Evolutionary conservation across 1,284 basidiomycete genomes (phyloP).

Genomic region (Cutaneotrichosporon dermatis): DNA sequence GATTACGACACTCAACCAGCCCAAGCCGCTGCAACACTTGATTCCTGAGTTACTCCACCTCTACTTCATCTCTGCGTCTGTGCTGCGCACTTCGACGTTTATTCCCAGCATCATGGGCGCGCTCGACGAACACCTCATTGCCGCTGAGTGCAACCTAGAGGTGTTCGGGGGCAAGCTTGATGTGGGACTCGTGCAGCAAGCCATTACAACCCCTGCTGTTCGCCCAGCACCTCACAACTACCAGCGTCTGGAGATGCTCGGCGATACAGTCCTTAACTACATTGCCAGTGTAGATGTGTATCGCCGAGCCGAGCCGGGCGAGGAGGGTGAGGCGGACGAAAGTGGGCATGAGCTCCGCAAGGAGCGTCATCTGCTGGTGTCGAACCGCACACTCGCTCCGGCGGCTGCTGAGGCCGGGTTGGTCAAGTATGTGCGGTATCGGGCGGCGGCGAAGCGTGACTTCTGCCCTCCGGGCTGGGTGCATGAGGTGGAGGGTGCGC

Average conservation of each 20-base stretch:
- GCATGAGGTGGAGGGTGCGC: background rate
- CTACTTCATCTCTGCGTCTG: conserved; percentile 27
- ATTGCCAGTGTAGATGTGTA: conserved; percentile 26
- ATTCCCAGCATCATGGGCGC: conserved; percentile 23
- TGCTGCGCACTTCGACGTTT: conserved; percentile 24
- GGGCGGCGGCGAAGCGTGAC: conserved; percentile 16
- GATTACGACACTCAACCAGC: conserved; percentile 7
- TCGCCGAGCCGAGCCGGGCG: conserved; percentile 8
- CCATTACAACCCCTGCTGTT: conserved; percentile 22
- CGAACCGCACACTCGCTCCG: conserved; percentile 27
- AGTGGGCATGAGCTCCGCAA: conserved; percentile 8
- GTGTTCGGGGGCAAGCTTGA: conserved; percentile 15
- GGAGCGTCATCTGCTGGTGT: conserved; percentile 26
- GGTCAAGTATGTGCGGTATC: conserved; percentile 31
- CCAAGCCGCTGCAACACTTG: background rate
- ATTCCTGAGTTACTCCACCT: conserved; percentile 25
- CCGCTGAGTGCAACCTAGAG: conserved; percentile 20
- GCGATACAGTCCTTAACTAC: conserved; percentile 40
- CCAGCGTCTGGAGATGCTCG: conserved; percentile 42
- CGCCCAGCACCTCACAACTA: conserved; percentile 21
- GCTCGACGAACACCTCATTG: conserved; percentile 31
- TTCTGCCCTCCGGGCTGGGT: conserved; percentile 35
- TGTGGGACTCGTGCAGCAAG: conserved; percentile 18
- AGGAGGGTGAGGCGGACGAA: conserved; percentile 3
- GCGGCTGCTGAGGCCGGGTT: conserved; percentile 24